These are phyloP conservation scores for Aspergillus nidulans DNA, from an alignment of 495 filamentous ascomycete species.

Conservation along the genomic window DNA sequence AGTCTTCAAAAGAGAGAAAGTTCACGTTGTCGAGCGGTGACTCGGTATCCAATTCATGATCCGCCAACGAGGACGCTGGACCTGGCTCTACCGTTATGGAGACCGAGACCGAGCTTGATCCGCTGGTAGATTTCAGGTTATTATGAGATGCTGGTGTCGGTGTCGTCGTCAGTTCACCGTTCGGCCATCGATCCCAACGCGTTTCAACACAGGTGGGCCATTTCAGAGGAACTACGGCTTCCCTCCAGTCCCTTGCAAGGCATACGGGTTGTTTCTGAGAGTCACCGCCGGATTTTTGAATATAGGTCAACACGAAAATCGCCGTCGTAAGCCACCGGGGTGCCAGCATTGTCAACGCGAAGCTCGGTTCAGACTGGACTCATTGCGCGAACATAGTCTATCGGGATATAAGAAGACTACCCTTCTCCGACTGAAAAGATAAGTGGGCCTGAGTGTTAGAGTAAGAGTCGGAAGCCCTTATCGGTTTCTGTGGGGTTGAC, in stretches of 20 bases:
- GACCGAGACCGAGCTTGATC: constrained; percentile 5
- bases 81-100: constrained; percentile 6
- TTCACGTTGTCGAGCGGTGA: constrained; percentile 75
- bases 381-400: constrained; percentile 8
- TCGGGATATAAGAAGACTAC: not conserved
- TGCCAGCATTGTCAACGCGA: constrained; percentile 6
- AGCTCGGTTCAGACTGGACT: not conserved
- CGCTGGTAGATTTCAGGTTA: not conserved
- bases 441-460: constrained; percentile 1
- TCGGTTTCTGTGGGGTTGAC: constrained; percentile 4
- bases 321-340: constrained; percentile 13
- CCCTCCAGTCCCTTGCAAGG: constrained; percentile 9
- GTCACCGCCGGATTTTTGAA: constrained; percentile 7
- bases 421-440: not conserved
- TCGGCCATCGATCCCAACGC: constrained; percentile 12
- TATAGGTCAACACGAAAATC: constrained; percentile 8
- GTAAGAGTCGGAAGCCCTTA: constrained; percentile 3
- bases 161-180: not conserved
- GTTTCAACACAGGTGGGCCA: constrained; percentile 22
- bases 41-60: constrained; percentile 52
- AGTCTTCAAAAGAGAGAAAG: constrained; percentile 97
- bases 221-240: constrained; percentile 17
- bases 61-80: constrained; percentile 9
- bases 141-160: not conserved
- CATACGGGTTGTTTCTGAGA: constrained; percentile 11